phyloP scores from a whole-genome alignment of 176 grass and related monocot species.

The Eragrostis nindensis region DNA sequence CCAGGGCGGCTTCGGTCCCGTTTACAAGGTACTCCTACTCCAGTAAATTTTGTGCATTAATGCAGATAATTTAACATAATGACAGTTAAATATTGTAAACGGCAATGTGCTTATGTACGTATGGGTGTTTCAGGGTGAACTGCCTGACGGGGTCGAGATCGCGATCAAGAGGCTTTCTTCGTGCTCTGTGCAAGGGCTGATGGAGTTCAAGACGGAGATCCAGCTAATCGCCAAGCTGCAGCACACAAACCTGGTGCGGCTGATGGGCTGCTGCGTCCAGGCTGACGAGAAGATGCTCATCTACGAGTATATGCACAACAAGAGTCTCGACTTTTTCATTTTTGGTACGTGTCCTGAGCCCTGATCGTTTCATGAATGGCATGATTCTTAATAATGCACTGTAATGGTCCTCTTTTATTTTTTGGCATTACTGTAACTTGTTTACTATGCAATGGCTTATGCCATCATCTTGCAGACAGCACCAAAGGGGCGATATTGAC shows the following conservation, averaged over 20 bases:
- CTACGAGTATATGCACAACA: conserved; percentile 74
- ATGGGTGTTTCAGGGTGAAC: conserved; percentile 42
- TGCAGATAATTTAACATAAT: neutral
- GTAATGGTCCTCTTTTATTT: no score
- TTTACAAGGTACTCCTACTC: conserved; percentile 57
- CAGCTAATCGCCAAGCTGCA: conserved; percentile 68
- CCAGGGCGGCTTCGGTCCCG: conserved; percentile 63
- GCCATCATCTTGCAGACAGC: no score
- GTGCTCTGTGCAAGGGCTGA: conserved; percentile 48
- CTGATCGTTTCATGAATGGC: no score
- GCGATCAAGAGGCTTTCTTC: conserved; percentile 61
- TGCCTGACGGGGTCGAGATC: conserved; percentile 32
- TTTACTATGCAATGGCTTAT: no score
- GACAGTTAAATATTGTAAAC: neutral
- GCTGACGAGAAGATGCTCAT: conserved; percentile 67
- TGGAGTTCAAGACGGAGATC: conserved; percentile 72
- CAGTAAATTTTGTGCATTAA: neutral
- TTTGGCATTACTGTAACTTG: no score
- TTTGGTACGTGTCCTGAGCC: no score
- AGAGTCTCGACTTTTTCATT: conserved; percentile 63
- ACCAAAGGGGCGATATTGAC: conserved; percentile 12
- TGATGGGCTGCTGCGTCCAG: conserved; percentile 57
- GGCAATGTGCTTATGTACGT: neutral
- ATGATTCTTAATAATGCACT: no score
- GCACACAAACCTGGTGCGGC: conserved; percentile 70